These are phyloP conservation scores for Nemania bipapillata DNA, from an alignment of 2,329 filamentous ascomycete species.

Conservation along the genomic window DNA sequence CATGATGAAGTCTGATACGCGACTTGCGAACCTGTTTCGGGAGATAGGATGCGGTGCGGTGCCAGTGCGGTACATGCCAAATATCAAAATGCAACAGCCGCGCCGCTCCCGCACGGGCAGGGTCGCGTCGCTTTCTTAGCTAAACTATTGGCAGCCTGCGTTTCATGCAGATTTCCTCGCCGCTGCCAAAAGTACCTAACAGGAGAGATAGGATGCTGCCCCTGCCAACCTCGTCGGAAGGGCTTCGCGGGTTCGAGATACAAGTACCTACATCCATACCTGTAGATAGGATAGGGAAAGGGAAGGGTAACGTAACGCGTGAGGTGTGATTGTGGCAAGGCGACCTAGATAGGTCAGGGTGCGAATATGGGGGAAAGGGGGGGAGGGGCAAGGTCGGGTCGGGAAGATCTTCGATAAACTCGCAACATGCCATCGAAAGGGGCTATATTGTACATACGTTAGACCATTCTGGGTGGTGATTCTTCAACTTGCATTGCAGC, in stretches of 20 bases:
- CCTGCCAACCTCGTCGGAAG: not conserved
- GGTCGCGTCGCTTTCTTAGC: not conserved
- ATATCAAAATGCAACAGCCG: constrained; percentile 6
- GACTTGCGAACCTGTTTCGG: not conserved
- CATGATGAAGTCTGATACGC: not conserved
- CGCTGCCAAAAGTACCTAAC: not conserved
- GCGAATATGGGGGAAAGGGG: not conserved
- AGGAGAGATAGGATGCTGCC: not conserved
- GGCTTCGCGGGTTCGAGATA: not conserved
- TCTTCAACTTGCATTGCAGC: constrained; percentile 72
- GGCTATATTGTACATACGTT: constrained; percentile 63
- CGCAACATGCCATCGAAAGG: constrained; percentile 30
- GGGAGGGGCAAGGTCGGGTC: not conserved
- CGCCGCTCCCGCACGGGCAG: not conserved
- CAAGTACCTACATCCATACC: too few relatives aligned
- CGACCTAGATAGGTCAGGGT: not conserved
- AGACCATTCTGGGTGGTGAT: constrained; percentile 81
- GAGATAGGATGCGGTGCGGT: not conserved
- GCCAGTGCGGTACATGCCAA: not conserved
- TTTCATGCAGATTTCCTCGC: not conserved
- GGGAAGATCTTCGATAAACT: constrained; percentile 1
- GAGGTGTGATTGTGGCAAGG: constrained; percentile 7
- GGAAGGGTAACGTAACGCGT: constrained; percentile 3
- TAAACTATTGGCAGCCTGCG: not conserved
- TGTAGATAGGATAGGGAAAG: not conserved